phyloP scores from a whole-genome alignment of 2,329 filamentous ascomycete species.

The Arthrobotrys conoides region DNA sequence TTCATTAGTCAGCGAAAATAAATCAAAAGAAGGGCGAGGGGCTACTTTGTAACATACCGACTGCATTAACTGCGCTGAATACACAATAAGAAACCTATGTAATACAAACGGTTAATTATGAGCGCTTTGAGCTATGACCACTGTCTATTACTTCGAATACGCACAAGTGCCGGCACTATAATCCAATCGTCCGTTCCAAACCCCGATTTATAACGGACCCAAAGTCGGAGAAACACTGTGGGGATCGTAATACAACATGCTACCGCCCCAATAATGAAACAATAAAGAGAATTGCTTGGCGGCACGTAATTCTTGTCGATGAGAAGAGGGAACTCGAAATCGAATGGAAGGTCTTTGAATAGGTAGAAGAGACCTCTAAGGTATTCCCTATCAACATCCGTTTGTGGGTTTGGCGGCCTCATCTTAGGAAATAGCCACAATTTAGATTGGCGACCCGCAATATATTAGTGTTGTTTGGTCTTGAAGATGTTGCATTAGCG shows the following conservation, averaged over 20 bases:
- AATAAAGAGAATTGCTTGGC: slow-evolving; percentile 40
- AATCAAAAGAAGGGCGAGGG: too few species aligned
- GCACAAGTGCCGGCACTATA: slow-evolving; percentile 49
- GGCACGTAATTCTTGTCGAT: slow-evolving; percentile 22
- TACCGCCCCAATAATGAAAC: slow-evolving; percentile 6
- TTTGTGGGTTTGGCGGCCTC: slow-evolving; percentile 43
- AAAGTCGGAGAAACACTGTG: slow-evolving; percentile 28
- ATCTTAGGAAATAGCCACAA: slow-evolving; percentile 1
- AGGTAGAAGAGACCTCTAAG: slow-evolving; percentile 27
- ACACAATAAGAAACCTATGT: slow-evolving; percentile 31
- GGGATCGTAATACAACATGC: slow-evolving; percentile 11
- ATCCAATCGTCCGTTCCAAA: slow-evolving; percentile 53
- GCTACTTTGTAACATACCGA: slow-evolving; percentile 17
- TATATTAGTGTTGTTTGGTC: slow-evolving; percentile 59
- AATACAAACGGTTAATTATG: background rate
- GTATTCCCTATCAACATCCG: slow-evolving; percentile 43
- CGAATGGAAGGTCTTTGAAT: slow-evolving; percentile 37
- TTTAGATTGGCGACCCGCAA: too few species aligned
- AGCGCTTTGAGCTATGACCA: background rate
- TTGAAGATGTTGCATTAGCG: slow-evolving; percentile 18
- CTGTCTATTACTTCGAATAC: background rate
- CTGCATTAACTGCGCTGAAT: slow-evolving; percentile 31
- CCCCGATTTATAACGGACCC: slow-evolving; percentile 26
- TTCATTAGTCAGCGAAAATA: too few species aligned
- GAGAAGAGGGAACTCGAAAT: slow-evolving; percentile 49